Conservation (phyloP, 1,284 basidiomycete genomes). For the Ustilago loliicola region DNA sequence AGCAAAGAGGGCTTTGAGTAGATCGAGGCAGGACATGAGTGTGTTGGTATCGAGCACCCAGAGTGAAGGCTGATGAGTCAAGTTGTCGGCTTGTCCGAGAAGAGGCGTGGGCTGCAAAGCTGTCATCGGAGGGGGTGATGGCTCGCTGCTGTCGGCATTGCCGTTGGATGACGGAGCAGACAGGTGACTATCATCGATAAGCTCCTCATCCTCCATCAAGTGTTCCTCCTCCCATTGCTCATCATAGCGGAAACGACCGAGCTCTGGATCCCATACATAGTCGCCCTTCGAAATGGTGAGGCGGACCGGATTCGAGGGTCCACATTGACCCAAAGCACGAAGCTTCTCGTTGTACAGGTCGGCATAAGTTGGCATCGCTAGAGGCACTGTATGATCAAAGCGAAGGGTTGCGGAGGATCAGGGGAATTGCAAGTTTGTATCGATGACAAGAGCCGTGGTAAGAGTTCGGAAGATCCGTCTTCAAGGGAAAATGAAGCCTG, state of each 20-base stretch:
- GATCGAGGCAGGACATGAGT: constrained; percentile 45
- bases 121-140: constrained; percentile 12
- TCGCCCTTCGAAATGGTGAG: constrained; percentile 54
- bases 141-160: constrained; percentile 6
- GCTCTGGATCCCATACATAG: constrained; percentile 35
- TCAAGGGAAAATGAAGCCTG: no score
- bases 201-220: constrained; percentile 51
- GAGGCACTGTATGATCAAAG: neutral
- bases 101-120: constrained; percentile 24
- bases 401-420: neutral
- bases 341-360: constrained; percentile 47
- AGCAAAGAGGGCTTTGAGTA: constrained; percentile 52
- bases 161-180: neutral
- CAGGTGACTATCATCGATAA: constrained; percentile 5
- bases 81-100: neutral
- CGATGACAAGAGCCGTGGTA: neutral
- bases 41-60: constrained; percentile 56
- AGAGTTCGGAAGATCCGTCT: no score
- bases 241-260: constrained; percentile 30
- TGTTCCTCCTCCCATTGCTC: constrained; percentile 54
- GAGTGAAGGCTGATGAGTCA: constrained; percentile 26
- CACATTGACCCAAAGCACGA: constrained; percentile 27
- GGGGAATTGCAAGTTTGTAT: neutral
- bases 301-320: constrained; percentile 43
- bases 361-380: constrained; percentile 50